Conservation (phyloP, 1,284 basidiomycete species). For the Ceratobasidium sp. region DNA sequence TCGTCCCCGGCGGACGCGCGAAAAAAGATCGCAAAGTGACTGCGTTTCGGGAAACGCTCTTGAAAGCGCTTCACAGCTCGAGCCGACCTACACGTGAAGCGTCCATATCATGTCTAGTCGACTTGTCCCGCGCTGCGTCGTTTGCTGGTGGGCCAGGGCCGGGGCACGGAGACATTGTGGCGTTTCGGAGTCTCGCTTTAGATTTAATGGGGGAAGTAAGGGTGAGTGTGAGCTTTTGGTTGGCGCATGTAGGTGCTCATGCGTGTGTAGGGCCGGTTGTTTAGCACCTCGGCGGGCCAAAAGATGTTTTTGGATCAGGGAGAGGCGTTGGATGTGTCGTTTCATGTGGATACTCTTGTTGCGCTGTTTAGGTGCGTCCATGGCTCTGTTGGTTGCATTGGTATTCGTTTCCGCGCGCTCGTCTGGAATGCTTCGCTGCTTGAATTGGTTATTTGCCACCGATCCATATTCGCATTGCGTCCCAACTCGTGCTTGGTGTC, state of each 20-base stretch:
- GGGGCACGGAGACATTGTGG: background rate
- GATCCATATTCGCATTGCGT: background rate
- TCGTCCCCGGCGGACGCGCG: background rate
- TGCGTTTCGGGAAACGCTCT: conserved; percentile 41
- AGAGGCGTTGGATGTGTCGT: conserved; percentile 79
- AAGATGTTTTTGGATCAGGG: conserved; percentile 72
- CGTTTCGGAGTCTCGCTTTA: conserved; percentile 56
- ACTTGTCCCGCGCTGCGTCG: conserved; percentile 77
- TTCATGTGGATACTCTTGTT: conserved; percentile 77
- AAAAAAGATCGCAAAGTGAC: conserved; percentile 15
- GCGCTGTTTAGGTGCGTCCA: conserved; percentile 56
- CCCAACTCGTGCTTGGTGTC: background rate
- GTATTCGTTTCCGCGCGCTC: background rate
- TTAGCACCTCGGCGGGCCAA: conserved; percentile 55
- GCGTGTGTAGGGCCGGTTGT: conserved; percentile 42
- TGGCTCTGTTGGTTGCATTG: background rate
- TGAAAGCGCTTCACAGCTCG: conserved; percentile 44
- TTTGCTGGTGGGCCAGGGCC: background rate
- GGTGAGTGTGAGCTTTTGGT: conserved; percentile 52
- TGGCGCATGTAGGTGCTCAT: background rate
- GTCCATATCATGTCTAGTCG: conserved; percentile 76
- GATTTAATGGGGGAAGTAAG: conserved; percentile 82
- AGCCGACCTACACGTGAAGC: conserved; percentile 58
- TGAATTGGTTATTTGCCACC: background rate
- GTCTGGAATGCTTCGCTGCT: background rate